Base-by-base conservation (phyloP, 1,139 yeast species). In the Casaregolazyma suthepensis region DNA sequence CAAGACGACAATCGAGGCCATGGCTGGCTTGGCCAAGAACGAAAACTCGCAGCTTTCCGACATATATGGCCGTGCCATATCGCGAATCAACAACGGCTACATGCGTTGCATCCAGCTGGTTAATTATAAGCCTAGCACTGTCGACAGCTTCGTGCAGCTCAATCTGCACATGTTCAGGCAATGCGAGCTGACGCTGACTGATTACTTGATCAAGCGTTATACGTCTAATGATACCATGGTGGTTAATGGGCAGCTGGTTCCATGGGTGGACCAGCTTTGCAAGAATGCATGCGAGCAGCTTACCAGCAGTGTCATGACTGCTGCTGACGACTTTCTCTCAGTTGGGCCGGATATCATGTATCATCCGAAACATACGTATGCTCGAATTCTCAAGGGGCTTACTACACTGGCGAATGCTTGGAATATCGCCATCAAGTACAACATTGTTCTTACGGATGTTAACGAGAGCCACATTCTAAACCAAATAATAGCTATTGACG, bases 141-240 rank as follows among this genome's bases (percentile, higher is more conserved):
- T 23, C 7, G n/a, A 9, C 20, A 20, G 22, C 3, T 47, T 43
- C 35, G 29, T 23, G 19, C 17, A 37, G 9, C 10, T 40, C 10
- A 15, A 38, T n/a, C 20, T 47, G 17, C n/a, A 17, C 29, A 23
- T 31, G 20, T 38, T 47, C 15, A 38, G 13, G 37, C 19, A 18
- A 10, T 29, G 26, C 12, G 38, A 38, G 10, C 26, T 17, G 9
- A 37, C 18, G 9, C 45, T 47, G 22, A 37, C 50, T 3, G 50
- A 47, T n/a, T 38, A 38, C 38, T 29, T 47, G n/a, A 19, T 47
- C 17, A 31, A 47, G 12, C 38, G 50, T 5, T 47, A 47, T 38
- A n/a, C 42, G 3, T 43, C 45, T 6, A 47, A 3, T 13, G 40
- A 35, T 3, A 5, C 40, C 5, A 35, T 35, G 40, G 40, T 35